Conservation (phyloP, 352 stramenopile genomes). For the Pythium scleroteichum region DNA sequence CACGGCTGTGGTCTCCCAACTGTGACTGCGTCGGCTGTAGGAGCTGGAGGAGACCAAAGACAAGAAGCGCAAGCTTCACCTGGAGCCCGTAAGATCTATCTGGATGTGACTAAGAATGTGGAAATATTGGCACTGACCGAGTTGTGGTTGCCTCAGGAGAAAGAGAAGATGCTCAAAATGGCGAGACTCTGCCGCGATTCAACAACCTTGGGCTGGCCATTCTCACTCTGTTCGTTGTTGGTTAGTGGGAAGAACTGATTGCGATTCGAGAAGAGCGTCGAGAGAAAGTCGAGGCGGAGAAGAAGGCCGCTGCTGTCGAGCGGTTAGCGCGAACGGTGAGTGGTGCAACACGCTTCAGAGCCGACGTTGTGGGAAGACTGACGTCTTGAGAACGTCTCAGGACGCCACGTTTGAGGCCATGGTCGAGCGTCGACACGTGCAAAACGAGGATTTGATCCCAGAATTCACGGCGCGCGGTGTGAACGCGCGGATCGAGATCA, state of each 20-base stretch:
- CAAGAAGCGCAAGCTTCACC: constrained; percentile 24
- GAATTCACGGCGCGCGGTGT: constrained; percentile 62
- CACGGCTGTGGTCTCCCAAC: too few species aligned
- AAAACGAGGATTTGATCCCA: constrained; percentile 56
- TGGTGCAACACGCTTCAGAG: too few species aligned
- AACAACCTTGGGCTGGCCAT: too few species aligned
- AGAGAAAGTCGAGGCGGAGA: constrained; percentile 32
- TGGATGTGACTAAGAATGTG: neutral
- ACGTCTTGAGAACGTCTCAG: constrained; percentile 25
- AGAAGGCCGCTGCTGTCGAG: constrained; percentile 35
- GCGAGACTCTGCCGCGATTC: constrained; percentile 1
- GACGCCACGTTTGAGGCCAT: constrained; percentile 53
- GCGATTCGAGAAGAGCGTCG: constrained; percentile 36
- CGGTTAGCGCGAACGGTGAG: constrained; percentile 18
- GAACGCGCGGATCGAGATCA: constrained; percentile 66
- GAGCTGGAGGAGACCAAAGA: constrained; percentile 23
- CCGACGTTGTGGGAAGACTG: too few species aligned
- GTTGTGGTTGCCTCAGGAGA: constrained; percentile 15
- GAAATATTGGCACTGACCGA: neutral
- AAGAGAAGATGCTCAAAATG: constrained; percentile 24
- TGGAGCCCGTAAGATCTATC: constrained; percentile 11
- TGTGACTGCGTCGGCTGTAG: neutral
- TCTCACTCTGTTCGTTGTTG: neutral
- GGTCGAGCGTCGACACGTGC: constrained; percentile 47
- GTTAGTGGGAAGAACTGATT: constrained; percentile 56